Conservation (phyloP, 768 basidiomycete genomes). For the Hericium coralloides region DNA sequence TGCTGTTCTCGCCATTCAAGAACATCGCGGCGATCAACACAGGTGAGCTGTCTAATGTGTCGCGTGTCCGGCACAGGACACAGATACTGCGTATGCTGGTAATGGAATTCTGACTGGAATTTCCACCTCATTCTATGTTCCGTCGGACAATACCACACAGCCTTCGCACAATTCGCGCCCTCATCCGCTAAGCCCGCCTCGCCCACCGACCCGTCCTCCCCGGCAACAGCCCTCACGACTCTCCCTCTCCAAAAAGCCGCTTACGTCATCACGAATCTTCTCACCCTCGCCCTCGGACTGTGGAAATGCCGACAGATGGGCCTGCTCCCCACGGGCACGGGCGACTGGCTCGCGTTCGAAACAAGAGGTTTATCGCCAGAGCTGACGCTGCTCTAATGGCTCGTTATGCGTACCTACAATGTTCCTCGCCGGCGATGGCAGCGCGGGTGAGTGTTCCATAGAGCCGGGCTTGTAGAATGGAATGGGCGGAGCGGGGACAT, state of each 20-base stretch:
- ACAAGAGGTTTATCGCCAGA: slow-evolving; percentile 57
- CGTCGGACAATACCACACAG: slow-evolving; percentile 24
- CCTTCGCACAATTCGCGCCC: slow-evolving; percentile 69
- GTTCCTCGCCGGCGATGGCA: neutral
- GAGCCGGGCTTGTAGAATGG: neutral
- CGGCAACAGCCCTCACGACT: slow-evolving; percentile 37
- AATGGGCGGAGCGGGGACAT: neutral
- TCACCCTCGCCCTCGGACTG: slow-evolving; percentile 75
- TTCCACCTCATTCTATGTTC: too few species aligned
- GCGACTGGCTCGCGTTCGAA: slow-evolving; percentile 94
- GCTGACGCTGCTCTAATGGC: slow-evolving; percentile 6
- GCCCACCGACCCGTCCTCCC: slow-evolving; percentile 26
- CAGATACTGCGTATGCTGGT: too few species aligned
- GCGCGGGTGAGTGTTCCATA: neutral
- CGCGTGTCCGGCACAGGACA: too few species aligned
- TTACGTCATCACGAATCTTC: slow-evolving; percentile 63
- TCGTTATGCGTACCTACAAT: neutral
- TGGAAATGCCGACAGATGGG: slow-evolving; percentile 96
- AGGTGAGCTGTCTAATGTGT: slow-evolving; percentile 30
- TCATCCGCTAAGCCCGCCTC: slow-evolving; percentile 19
- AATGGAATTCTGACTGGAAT: neutral
- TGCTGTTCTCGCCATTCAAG: slow-evolving; percentile 79
- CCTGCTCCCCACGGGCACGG: slow-evolving; percentile 80
- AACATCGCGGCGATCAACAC: slow-evolving; percentile 72
- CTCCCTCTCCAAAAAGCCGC: slow-evolving; percentile 63